These are phyloP conservation scores for Aspergillus bertholletiae DNA, from an alignment of 495 filamentous ascomycete species.

Conservation along the genomic window DNA sequence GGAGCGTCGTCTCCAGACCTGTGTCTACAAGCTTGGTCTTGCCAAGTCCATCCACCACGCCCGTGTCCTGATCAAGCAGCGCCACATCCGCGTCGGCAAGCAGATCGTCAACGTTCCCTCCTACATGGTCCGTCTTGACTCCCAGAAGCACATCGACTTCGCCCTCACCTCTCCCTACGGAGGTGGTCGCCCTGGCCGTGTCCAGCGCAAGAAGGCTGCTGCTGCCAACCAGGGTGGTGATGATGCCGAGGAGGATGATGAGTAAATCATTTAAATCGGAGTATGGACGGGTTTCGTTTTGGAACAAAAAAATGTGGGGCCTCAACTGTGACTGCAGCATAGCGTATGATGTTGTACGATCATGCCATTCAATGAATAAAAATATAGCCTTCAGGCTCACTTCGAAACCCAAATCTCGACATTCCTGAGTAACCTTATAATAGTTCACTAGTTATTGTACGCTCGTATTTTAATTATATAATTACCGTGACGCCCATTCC, in stretches of 20 bases:
- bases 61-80: conserved; percentile 97
- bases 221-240: conserved; percentile 88
- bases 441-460: background rate
- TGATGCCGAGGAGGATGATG: conserved; percentile 88
- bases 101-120: conserved; percentile 99
- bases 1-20: conserved; percentile 98
- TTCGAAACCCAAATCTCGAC: background rate
- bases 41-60: conserved; percentile 99
- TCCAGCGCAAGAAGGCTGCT: conserved; percentile 98
- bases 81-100: conserved; percentile 99
- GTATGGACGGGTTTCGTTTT: conserved; percentile 45
- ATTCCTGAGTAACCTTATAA: background rate
- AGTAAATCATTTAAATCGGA: conserved; percentile 44
- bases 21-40: conserved; percentile 99
- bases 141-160: conserved; percentile 99
- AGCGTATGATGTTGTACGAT: conserved; percentile 45
- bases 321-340: conserved; percentile 43
- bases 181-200: conserved; percentile 93
- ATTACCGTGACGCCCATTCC: conserved; percentile 16
- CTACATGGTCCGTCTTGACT: conserved; percentile 98
- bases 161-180: conserved; percentile 94
- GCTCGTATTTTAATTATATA: background rate
- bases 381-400: conserved; percentile 30
- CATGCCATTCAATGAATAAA: conserved; percentile 43
- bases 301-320: conserved; percentile 32